These are phyloP conservation scores for Eimeria falciformis DNA, from an alignment of 169 alveolate genomes.

Conservation along the genomic window DNA sequence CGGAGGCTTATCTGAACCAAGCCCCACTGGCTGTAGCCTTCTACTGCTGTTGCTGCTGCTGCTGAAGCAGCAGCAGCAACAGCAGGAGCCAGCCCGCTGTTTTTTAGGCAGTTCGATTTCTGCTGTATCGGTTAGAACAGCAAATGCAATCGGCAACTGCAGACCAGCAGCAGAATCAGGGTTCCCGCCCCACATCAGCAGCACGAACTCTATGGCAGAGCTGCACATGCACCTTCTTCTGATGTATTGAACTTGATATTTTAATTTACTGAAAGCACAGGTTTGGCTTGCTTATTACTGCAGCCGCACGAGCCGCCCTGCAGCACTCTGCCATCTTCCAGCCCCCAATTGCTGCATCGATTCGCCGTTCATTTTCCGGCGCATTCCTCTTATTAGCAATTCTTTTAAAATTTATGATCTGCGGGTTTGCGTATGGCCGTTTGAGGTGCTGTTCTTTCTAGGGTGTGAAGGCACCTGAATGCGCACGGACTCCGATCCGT, in stretches of 20 bases:
- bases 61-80: neutral
- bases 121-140: constrained; percentile 23
- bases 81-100: neutral
- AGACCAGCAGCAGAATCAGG: neutral
- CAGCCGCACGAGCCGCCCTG: neutral
- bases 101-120: neutral
- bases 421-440: neutral
- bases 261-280: neutral
- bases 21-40: constrained; percentile 7
- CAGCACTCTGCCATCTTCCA: neutral
- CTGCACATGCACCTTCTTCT: constrained; percentile 10
- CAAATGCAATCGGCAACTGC: constrained; percentile 1
- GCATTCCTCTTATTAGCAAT: neutral
- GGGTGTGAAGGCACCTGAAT: no score
- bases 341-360: neutral
- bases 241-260: neutral
- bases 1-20: constrained; percentile 49
- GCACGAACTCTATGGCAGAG: neutral
- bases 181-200: constrained; percentile 61
- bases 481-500: no score
- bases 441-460: neutral
- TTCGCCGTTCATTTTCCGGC: neutral
- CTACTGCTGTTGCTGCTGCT: constrained; percentile 24
- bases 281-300: neutral
- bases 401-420: neutral